A percentile compares a stretch with the other conserved stretches of the same genome.
phyloP scores from a whole-genome alignment of 164 flowering plant genomes.

The Stephania cephalantha region DNA sequence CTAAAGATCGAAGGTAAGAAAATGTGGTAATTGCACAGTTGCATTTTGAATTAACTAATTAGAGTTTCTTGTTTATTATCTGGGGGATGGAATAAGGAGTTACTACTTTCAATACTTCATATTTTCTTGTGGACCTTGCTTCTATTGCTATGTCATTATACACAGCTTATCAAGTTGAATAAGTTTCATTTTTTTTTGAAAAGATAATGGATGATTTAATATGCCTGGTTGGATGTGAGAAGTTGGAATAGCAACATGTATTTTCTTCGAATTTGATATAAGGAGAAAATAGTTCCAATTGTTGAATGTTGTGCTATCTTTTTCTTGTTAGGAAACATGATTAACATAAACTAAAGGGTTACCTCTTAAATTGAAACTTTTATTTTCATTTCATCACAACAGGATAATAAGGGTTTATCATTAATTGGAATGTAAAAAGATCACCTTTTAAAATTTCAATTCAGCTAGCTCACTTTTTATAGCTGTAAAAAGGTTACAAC shows the following conservation, averaged over 20 bases:
- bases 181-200: neutral
- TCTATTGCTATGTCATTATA: neutral
- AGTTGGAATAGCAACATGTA: neutral
- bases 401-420: too few species aligned
- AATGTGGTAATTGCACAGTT: neutral
- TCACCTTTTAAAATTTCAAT: too few species aligned
- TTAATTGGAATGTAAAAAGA: too few species aligned
- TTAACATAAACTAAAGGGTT: neutral
- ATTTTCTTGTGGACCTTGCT: neutral
- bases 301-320: neutral
- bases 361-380: neutral
- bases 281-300: neutral
- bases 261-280: neutral
- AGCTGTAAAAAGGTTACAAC: too few species aligned
- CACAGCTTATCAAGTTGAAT: neutral
- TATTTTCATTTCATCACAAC: neutral
- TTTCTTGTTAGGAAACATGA: neutral
- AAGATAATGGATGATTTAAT: neutral
- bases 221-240: neutral
- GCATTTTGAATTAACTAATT: neutral
- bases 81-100: neutral
- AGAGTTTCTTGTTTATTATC: neutral
- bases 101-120: neutral
- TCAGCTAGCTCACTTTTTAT: too few species aligned
- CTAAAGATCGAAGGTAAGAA: constrained; percentile 45